Percentiles rank a stretch among this genome's conserved stretches.
Conservation (phyloP, 257 asterid genomes). For the Fraxinus pennsylvanica region DNA sequence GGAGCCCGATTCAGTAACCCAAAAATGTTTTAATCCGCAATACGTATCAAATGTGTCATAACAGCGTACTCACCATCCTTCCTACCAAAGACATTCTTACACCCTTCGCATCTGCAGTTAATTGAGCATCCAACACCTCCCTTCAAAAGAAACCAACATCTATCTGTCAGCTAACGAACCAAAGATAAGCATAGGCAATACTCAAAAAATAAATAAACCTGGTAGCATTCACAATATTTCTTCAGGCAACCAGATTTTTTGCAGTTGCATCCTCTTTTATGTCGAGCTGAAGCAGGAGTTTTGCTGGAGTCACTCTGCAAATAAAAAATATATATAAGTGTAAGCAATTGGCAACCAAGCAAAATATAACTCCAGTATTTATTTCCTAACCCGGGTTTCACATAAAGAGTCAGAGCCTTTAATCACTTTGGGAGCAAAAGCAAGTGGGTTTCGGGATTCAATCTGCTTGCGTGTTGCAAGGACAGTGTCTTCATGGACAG, state of each 20-base stretch:
- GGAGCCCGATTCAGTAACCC: slow-evolving; percentile 41
- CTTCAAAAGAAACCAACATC: slow-evolving; percentile 27
- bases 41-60: background rate
- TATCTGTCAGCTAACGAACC: slow-evolving; percentile 24
- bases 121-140: slow-evolving; percentile 70
- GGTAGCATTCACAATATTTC: slow-evolving; percentile 74
- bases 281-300: slow-evolving; percentile 67
- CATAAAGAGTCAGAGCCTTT: slow-evolving; percentile 34
- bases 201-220: slow-evolving; percentile 34
- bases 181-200: background rate
- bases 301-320: slow-evolving; percentile 47
- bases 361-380: background rate
- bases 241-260: slow-evolving; percentile 65
- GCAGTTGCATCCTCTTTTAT: slow-evolving; percentile 77
- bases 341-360: background rate
- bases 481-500: slow-evolving; percentile 60
- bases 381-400: slow-evolving; percentile 41
- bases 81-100: slow-evolving; percentile 58
- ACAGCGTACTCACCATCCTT: slow-evolving; percentile 52
- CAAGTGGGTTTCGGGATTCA: slow-evolving; percentile 68
- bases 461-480: slow-evolving; percentile 70
- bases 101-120: slow-evolving; percentile 72
- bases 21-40: background rate
- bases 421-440: slow-evolving; percentile 74
- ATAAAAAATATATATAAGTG: slow-evolving; percentile 3